A percentile compares a stretch with the other conserved stretches of the same genome.
Evolutionary conservation across 2,329 filamentous ascomycete species (phyloP).

Genomic region (Sclerotiophoma versabilis): DNA sequence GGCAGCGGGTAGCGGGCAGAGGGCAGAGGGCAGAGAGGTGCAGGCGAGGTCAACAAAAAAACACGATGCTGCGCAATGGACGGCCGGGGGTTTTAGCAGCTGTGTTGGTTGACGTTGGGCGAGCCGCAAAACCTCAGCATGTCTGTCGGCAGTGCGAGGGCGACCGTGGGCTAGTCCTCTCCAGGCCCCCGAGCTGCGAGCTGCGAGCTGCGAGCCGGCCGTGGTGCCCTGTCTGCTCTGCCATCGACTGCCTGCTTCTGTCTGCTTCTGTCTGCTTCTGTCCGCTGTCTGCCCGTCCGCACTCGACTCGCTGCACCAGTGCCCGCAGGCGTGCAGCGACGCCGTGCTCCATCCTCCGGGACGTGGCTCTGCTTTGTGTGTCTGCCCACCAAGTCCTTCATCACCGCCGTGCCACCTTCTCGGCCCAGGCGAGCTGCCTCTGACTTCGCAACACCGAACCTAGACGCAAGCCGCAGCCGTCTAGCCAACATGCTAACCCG

Average conservation of each 20-base stretch:
- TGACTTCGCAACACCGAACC: neutral
- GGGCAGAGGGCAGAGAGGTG: slow-evolving; percentile 8
- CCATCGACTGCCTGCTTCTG: neutral
- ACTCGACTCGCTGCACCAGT: slow-evolving; percentile 1
- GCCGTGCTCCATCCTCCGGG: slow-evolving; percentile 22
- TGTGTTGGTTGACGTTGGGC: slow-evolving; percentile 25
- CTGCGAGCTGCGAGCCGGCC: neutral
- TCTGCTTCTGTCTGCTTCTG: neutral
- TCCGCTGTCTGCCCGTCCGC: slow-evolving; percentile 1
- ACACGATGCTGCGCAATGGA: slow-evolving; percentile 23
- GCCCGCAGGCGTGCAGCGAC: slow-evolving; percentile 5
- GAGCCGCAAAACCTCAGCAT: slow-evolving; percentile 21
- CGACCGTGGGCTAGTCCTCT: slow-evolving; percentile 22
- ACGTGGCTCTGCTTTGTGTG: slow-evolving; percentile 11
- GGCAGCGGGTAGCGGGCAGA: slow-evolving; percentile 4
- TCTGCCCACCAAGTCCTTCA: neutral
- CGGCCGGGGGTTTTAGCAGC: slow-evolving; percentile 29
- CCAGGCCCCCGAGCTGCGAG: slow-evolving; percentile 21
- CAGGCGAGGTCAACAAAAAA: slow-evolving; percentile 29
- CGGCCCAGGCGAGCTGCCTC: neutral
- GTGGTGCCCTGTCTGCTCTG: no score
- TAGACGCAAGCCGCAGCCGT: slow-evolving; percentile 17
- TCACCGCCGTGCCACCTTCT: slow-evolving; percentile 8
- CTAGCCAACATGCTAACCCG: slow-evolving; percentile 10
- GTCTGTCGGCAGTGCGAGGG: slow-evolving; percentile 10